These are phyloP conservation scores for Hemileia vastatrix DNA, from an alignment of 1,284 basidiomycete genomes.

Conservation along the genomic window DNA sequence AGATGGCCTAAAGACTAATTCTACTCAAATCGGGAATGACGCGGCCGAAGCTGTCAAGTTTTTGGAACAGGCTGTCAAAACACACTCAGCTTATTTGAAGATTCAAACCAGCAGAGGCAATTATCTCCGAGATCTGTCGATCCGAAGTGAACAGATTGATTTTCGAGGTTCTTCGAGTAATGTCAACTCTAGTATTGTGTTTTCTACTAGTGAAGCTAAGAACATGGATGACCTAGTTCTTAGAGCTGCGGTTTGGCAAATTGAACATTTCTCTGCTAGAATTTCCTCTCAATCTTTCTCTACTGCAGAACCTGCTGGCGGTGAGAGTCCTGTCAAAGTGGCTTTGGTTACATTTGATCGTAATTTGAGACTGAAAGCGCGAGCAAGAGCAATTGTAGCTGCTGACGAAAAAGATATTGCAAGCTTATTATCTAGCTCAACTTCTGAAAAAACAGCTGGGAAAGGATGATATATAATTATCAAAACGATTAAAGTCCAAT, in stretches of 20 bases:
- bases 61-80: constrained; percentile 62
- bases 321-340: constrained; percentile 59
- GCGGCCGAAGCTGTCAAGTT: constrained; percentile 65
- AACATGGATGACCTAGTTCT: constrained; percentile 93
- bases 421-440: too few species aligned
- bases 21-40: constrained; percentile 46
- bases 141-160: constrained; percentile 76
- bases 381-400: constrained; percentile 18
- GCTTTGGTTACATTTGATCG: constrained; percentile 82
- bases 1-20: constrained; percentile 69
- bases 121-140: constrained; percentile 70
- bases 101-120: constrained; percentile 91
- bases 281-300: constrained; percentile 49
- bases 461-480: too few species aligned
- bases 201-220: constrained; percentile 49
- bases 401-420: constrained; percentile 21
- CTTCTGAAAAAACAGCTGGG: too few species aligned
- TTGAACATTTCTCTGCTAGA: constrained; percentile 81
- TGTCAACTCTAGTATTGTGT: not conserved
- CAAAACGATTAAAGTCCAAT: too few species aligned
- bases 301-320: constrained; percentile 44
- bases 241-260: constrained; percentile 80
- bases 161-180: constrained; percentile 46
- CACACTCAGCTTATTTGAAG: constrained; percentile 68
- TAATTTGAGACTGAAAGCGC: constrained; percentile 50